Conservation (phyloP, 169 alveolate species). For the Plasmodium billcollinsi region DNA sequence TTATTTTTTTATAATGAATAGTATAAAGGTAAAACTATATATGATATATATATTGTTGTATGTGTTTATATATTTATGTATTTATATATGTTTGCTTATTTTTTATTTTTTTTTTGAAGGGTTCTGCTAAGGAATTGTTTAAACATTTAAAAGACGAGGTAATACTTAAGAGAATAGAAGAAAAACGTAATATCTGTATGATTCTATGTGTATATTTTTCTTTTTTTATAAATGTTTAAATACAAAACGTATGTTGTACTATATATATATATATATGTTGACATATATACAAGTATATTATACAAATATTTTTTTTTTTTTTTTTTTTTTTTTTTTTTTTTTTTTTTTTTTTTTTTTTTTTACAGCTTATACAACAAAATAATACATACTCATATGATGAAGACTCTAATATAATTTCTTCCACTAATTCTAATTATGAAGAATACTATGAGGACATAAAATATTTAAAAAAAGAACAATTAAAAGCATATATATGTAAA, state of each 20-base stretch:
- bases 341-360: not conserved
- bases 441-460: slow-evolving; percentile 48
- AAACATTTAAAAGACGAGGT: slow-evolving; percentile 62
- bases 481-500: slow-evolving; percentile 70
- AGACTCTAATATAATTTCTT: too few species aligned
- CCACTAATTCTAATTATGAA: not conserved
- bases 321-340: not conserved
- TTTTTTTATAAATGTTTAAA: not conserved
- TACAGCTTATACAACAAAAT: slow-evolving; percentile 2
- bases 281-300: not conserved
- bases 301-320: not conserved
- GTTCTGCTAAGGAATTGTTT: slow-evolving; percentile 61
- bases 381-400: too few species aligned
- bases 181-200: too few species aligned
- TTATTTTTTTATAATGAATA: slow-evolving; percentile 4
- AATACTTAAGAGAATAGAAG: too few species aligned
- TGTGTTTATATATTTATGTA: slow-evolving; percentile 5
- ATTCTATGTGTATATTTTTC: not conserved
- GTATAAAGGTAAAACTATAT: not conserved
- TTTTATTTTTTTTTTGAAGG: slow-evolving; percentile 52
- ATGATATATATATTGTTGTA: not conserved
- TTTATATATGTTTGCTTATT: not conserved
- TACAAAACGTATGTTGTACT: not conserved
- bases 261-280: not conserved
- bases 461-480: slow-evolving; percentile 56